Evolutionary conservation across 1,139 yeast genomes (phyloP).

Genomic region (Pichia kudriavzevii): DNA sequence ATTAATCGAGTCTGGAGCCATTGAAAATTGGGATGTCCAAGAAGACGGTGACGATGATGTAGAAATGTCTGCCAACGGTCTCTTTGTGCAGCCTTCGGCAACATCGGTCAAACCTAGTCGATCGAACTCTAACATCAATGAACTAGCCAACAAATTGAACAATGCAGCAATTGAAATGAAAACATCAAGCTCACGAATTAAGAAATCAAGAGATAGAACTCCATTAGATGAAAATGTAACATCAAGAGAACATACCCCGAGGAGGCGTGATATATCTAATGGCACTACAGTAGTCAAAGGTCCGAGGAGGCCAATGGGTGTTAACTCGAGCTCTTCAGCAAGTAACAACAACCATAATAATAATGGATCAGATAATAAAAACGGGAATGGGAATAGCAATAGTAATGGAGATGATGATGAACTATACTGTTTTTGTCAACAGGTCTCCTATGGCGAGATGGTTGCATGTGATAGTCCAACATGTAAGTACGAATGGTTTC

Average conservation of each 20-base stretch:
- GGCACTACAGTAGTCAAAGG: conserved; percentile 14
- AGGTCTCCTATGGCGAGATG: conserved; percentile 86
- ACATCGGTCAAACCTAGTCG: conserved; percentile 1
- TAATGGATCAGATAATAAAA: conserved; percentile 35
- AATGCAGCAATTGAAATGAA: conserved; percentile 8
- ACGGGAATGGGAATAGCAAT: conserved; percentile 7
- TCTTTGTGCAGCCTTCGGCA: not conserved
- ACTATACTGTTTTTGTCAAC: conserved; percentile 74
- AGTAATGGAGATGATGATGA: conserved; percentile 40
- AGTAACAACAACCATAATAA: too few species aligned
- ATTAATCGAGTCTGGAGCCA: conserved; percentile 70
- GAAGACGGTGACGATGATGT: conserved; percentile 9
- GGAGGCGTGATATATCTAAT: conserved; percentile 10
- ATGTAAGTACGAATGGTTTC: conserved; percentile 84
- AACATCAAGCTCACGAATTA: conserved; percentile 3
- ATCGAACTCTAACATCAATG: conserved; percentile 1
- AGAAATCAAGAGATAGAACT: conserved; percentile 10
- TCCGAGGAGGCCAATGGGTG: conserved; percentile 28
- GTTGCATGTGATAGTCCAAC: conserved; percentile 83
- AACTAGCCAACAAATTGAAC: conserved; percentile 4
- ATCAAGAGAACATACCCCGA: conserved; percentile 6
- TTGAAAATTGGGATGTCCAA: conserved; percentile 42
- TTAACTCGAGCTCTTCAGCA: conserved; percentile 26
- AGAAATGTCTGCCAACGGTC: not conserved
- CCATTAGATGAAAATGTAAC: conserved; percentile 9